Evolutionary conservation across 306 rosid species (phyloP).

Genomic region (Vigna reflexopilosa): DNA sequence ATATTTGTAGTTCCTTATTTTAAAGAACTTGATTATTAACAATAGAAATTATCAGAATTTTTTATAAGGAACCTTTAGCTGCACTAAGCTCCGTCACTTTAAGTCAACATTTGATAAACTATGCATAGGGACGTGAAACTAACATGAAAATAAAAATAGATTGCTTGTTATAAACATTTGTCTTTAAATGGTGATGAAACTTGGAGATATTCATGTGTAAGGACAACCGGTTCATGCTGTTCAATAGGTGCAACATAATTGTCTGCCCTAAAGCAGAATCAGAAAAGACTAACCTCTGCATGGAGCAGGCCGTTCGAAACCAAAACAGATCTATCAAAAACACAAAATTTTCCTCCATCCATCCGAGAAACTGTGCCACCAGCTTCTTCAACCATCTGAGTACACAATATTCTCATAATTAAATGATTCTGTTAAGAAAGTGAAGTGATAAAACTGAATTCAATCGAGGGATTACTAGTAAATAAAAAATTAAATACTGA

Average conservation of each 20-base stretch:
- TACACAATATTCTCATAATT: conserved; percentile 27
- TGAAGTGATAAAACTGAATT: background rate
- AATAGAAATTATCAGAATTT: too few species aligned
- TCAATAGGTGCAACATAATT: background rate
- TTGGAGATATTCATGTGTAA: background rate
- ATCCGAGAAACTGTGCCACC: conserved; percentile 84
- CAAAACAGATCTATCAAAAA: conserved; percentile 94
- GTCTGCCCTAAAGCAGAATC: conserved; percentile 19
- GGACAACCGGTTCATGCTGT: background rate
- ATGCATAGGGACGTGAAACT: conserved; percentile 79
- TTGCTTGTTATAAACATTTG: background rate
- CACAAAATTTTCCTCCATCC: conserved; percentile 92
- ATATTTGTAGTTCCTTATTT: too few species aligned
- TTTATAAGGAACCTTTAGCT: conserved; percentile 83
- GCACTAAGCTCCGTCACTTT: conserved; percentile 69
- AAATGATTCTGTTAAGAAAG: background rate
- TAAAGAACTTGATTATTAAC: too few species aligned
- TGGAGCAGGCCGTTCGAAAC: conserved; percentile 82
- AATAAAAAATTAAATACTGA: background rate
- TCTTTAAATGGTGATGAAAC: background rate
- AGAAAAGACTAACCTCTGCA: conserved; percentile 64
- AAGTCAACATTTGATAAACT: conserved; percentile 77
- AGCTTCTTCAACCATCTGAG: conserved; percentile 91
- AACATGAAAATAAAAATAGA: conserved; percentile 16
- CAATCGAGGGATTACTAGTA: background rate